A percentile compares a stretch with the other conserved stretches of the same genome.
These are phyloP conservation scores for Sordariomycetes sp. DNA, from an alignment of 2,329 filamentous ascomycete genomes.

Conservation along the genomic window DNA sequence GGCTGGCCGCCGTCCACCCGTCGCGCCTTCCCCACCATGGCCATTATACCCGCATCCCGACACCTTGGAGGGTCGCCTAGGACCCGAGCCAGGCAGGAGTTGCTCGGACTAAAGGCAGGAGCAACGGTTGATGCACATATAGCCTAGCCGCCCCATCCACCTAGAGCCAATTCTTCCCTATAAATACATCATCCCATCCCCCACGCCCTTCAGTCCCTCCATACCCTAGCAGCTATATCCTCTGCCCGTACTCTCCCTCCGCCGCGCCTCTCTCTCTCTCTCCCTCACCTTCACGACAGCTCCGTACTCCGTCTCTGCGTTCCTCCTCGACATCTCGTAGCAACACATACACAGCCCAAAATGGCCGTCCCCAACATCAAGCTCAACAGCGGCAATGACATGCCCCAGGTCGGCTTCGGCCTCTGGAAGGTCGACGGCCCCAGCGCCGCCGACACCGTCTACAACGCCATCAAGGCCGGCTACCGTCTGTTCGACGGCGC, in stretches of 20 bases:
- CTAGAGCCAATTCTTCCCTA: not conserved
- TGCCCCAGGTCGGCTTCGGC: conserved; percentile 66
- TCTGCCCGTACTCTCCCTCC: not conserved
- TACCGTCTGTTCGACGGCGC: conserved; percentile 49
- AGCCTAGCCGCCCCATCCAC: not conserved
- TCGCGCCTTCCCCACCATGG: not conserved
- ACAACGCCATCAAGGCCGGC: conserved; percentile 56
- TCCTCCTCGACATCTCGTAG: not conserved
- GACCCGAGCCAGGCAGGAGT: not conserved
- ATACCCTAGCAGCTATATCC: not conserved
- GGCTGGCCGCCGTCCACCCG: not conserved
- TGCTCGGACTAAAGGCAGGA: not conserved
- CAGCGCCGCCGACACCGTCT: conserved; percentile 61
- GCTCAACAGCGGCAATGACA: conserved; percentile 52
- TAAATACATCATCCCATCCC: not conserved
- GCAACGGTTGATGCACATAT: not conserved
- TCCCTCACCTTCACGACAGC: not conserved
- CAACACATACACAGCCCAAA: not conserved
- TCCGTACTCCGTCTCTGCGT: not conserved
- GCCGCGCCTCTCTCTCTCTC: not conserved
- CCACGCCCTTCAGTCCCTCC: not conserved
- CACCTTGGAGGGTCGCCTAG: not conserved
- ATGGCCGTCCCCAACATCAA: conserved; percentile 27
- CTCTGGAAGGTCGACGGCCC: conserved; percentile 75
- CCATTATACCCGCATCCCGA: not conserved